Percentiles rank a stretch among this genome's conserved stretches.
These are phyloP conservation scores for Lachancea nothofagi DNA, from an alignment of 805 yeast genomes.

Conservation along the genomic window DNA sequence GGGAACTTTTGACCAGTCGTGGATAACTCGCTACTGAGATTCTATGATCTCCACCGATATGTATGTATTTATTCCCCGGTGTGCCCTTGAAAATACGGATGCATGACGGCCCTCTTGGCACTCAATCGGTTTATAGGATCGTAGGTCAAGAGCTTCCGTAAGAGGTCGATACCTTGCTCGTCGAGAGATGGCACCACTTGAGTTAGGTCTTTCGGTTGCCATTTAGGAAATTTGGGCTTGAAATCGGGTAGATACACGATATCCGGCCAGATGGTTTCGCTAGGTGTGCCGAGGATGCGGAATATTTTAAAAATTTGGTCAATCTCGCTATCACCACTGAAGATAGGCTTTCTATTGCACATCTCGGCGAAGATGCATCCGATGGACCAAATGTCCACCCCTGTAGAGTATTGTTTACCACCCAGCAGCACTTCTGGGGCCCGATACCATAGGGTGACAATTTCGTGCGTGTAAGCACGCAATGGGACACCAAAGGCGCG, in stretches of 20 bases:
- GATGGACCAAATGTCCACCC: conserved; percentile 97
- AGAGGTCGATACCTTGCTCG: conserved; percentile 74
- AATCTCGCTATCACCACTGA: conserved; percentile 94
- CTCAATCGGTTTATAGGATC: conserved; percentile 93
- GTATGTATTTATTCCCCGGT: background rate
- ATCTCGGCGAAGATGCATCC: conserved; percentile 98
- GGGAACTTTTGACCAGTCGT: no score
- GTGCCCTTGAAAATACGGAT: conserved; percentile 50
- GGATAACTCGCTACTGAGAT: no score
- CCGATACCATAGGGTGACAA: conserved; percentile 95
- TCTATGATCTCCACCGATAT: no score
- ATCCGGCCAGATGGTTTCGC: conserved; percentile 97
- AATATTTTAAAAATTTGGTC: conserved; percentile 91
- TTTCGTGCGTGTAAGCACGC: conserved; percentile 95
- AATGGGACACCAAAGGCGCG: conserved; percentile 98
- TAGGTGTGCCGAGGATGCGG: conserved; percentile 93
- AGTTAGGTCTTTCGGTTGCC: conserved; percentile 85
- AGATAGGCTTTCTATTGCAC: conserved; percentile 96
- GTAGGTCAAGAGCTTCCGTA: conserved; percentile 73
- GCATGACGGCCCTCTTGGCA: conserved; percentile 87
- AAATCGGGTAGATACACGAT: conserved; percentile 84
- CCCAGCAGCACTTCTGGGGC: conserved; percentile 97
- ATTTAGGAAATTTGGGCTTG: conserved; percentile 75
- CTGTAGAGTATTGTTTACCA: conserved; percentile 90
- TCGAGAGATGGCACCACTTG: conserved; percentile 75